These are phyloP conservation scores for Pythium aphanidermatum DNA, from an alignment of 352 stramenopile genomes.

Conservation along the genomic window DNA sequence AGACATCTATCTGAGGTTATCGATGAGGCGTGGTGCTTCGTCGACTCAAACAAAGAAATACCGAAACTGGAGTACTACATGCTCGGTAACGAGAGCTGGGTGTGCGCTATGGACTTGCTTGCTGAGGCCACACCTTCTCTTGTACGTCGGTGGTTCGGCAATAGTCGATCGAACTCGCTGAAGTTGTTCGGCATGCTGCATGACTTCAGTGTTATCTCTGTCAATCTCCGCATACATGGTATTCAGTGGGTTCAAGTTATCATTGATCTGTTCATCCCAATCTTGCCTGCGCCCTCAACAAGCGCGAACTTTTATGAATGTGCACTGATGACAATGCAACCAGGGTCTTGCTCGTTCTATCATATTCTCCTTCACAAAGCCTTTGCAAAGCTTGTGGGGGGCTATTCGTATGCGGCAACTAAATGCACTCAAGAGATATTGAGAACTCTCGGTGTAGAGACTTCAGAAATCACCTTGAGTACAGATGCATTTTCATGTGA, in stretches of 20 bases:
- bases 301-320: slow-evolving; percentile 1
- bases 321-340: slow-evolving; percentile 30
- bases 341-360: no score
- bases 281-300: slow-evolving; percentile 18
- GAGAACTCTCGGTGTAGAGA: slow-evolving; percentile 41
- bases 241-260: slow-evolving; percentile 14
- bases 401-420: slow-evolving; percentile 21
- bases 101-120: slow-evolving; percentile 8
- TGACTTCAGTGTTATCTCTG: neutral
- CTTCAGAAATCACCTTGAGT: no score
- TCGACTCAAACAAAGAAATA: neutral
- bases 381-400: slow-evolving; percentile 45
- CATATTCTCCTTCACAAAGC: slow-evolving; percentile 46
- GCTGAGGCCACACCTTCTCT: neutral
- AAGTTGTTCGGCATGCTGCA: neutral
- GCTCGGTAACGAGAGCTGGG: slow-evolving; percentile 9
- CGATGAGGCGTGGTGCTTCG: slow-evolving; percentile 13
- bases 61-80: neutral
- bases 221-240: slow-evolving; percentile 2
- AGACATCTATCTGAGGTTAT: slow-evolving; percentile 7
- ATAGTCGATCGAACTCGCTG: neutral
- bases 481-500: slow-evolving; percentile 5
- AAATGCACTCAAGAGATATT: slow-evolving; percentile 30
- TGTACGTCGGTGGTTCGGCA: slow-evolving; percentile 13
- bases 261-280: slow-evolving; percentile 40